Percentiles rank a stretch among this genome's conserved stretches.
Conservation (phyloP, 2,329 filamentous ascomycete species). For the Lomentospora prolificans region DNA sequence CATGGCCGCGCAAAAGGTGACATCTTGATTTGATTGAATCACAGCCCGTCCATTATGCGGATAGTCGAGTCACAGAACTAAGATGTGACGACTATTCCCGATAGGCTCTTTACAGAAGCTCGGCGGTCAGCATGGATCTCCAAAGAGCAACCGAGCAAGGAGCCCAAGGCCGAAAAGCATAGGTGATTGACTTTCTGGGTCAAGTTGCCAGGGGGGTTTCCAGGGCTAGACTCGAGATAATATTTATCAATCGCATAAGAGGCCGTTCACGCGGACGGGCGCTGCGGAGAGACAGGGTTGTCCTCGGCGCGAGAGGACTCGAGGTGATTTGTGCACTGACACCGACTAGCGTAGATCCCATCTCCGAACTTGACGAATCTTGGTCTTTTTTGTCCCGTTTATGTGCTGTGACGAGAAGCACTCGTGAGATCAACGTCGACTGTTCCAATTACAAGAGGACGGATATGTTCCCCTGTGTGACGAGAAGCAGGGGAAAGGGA, state of each 20-base stretch:
- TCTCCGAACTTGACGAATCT: background rate
- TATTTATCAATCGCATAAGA: background rate
- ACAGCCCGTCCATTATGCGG: background rate
- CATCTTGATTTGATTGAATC: background rate
- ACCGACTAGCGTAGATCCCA: background rate
- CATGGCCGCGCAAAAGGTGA: background rate
- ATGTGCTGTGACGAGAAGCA: background rate
- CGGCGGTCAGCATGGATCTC: background rate
- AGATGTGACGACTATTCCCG: conserved; percentile 6
- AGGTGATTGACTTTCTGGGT: background rate
- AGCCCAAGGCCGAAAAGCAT: background rate
- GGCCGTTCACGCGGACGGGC: background rate
- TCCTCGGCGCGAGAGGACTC: background rate
- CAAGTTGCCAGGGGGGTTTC: no score
- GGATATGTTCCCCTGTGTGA: background rate
- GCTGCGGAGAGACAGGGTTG: background rate
- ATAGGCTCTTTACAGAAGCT: conserved; percentile 1
- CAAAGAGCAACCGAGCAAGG: background rate
- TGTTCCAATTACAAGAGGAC: background rate
- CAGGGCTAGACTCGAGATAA: no score
- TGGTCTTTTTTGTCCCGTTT: background rate
- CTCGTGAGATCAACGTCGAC: background rate
- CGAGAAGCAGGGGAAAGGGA: no score
- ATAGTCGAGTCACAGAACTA: background rate
- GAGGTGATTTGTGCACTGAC: background rate